Conservation (phyloP, 306 rosid genomes). For the Styphnolobium japonicum region DNA sequence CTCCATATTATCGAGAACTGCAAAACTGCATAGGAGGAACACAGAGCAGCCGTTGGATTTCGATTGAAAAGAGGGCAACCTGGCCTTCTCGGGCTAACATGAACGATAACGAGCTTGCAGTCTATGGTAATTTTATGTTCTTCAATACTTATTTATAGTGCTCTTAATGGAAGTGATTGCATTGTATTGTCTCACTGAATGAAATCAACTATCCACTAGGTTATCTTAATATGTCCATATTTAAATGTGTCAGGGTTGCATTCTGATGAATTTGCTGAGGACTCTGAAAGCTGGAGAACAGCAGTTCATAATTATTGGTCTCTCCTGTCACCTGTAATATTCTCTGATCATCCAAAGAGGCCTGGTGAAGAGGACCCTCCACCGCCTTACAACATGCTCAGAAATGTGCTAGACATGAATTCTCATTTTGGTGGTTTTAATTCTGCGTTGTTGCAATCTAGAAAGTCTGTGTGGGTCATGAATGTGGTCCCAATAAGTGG, state of each 20-base stretch:
- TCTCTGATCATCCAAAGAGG: slow-evolving; percentile 97
- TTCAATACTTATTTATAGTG: neutral
- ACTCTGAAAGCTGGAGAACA: slow-evolving; percentile 62
- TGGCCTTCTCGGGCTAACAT: slow-evolving; percentile 81
- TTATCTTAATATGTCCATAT: slow-evolving; percentile 9
- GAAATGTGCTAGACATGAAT: slow-evolving; percentile 95
- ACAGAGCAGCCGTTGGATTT: slow-evolving; percentile 74
- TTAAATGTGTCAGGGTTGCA: slow-evolving; percentile 55
- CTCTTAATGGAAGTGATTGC: slow-evolving; percentile 4
- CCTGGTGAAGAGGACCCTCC: slow-evolving; percentile 97
- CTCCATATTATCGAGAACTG: slow-evolving; percentile 79
- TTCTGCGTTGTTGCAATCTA: slow-evolving; percentile 76
- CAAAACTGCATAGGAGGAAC: slow-evolving; percentile 88
- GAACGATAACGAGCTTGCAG: slow-evolving; percentile 67
- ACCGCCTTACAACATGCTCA: slow-evolving; percentile 94
- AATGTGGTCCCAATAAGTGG: slow-evolving; percentile 82
- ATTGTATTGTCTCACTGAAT: neutral
- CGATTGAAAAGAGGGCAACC: slow-evolving; percentile 58
- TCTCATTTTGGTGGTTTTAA: slow-evolving; percentile 86
- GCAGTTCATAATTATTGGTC: slow-evolving; percentile 89
- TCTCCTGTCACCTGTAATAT: slow-evolving; percentile 82
- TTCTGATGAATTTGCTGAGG: slow-evolving; percentile 69
- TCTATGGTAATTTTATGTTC: slow-evolving; percentile 56
- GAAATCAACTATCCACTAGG: neutral
- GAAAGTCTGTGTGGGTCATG: slow-evolving; percentile 96